These are phyloP conservation scores for Paramecium tetraurelia DNA, from an alignment of 73 alveolate genomes.

Conservation along the genomic window DNA sequence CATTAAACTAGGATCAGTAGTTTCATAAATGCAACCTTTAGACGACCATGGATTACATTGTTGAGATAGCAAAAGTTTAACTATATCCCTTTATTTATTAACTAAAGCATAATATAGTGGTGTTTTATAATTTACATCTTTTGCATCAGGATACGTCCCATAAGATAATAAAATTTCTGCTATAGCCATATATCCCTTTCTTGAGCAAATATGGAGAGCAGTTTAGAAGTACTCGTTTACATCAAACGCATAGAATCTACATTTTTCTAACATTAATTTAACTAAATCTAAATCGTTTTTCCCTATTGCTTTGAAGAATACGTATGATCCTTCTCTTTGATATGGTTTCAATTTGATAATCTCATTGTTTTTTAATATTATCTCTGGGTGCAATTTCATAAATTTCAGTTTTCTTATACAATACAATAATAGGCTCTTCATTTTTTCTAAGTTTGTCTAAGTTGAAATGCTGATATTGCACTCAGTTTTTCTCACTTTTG, in stretches of 20 bases:
- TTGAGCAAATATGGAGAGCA: slow-evolving; percentile 12
- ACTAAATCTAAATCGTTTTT: slow-evolving; percentile 28
- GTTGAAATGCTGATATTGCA: not conserved
- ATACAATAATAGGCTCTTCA: not conserved
- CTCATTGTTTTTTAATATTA: not conserved
- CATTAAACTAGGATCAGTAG: not conserved
- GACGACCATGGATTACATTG: slow-evolving; percentile 23
- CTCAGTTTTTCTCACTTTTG: not conserved
- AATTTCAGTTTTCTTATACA: not conserved
- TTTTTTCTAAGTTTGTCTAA: not conserved
- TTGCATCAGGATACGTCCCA: not conserved
- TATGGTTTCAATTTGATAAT: not conserved
- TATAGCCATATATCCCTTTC: not conserved
- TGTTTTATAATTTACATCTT: not conserved
- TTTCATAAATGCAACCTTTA: not conserved
- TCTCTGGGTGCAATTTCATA: not conserved
- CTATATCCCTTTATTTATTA: not conserved
- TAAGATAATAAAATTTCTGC: not conserved
- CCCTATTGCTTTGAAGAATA: slow-evolving; percentile 4
- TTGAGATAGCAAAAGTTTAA: not conserved
- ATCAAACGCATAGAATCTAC: slow-evolving; percentile 43
- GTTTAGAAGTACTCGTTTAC: slow-evolving; percentile 34
- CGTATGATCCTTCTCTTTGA: slow-evolving; percentile 45
- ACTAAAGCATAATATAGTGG: slow-evolving; percentile 12
- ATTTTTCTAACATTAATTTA: slow-evolving; percentile 1